Percentiles rank a stretch among this genome's conserved stretches.
phyloP scores from a whole-genome alignment of 176 grass and related monocot species.

The Hsuehochloa calcarea region DNA sequence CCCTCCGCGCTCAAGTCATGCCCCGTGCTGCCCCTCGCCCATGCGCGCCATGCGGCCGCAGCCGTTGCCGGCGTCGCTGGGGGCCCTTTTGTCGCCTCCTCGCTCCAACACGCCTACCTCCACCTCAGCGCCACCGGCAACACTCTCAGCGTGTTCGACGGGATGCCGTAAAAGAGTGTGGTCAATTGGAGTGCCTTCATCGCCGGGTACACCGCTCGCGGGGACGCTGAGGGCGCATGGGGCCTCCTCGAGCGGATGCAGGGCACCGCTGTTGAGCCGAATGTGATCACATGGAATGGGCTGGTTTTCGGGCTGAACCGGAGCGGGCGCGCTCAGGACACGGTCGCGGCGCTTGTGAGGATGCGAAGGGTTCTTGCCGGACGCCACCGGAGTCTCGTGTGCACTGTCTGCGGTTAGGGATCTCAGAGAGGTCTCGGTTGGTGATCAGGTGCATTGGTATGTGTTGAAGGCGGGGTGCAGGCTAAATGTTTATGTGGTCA shows the following conservation, averaged over 20 bases:
- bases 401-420: conserved; percentile 50
- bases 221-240: conserved; percentile 33
- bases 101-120: conserved; percentile 56
- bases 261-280: conserved; percentile 33
- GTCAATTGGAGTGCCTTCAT: conserved; percentile 62
- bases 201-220: conserved; percentile 31
- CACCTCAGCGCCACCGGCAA: conserved; percentile 30
- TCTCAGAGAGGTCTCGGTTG: conserved; percentile 7
- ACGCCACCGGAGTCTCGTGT: conserved; percentile 41
- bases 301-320: conserved; percentile 59
- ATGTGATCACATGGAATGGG: conserved; percentile 71
- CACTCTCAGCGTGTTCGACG: conserved; percentile 51
- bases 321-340: conserved; percentile 36
- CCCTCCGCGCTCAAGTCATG: conserved; percentile 69
- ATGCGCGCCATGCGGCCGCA: conserved; percentile 50
- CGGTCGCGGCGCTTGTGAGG: conserved; percentile 23
- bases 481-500: conserved; percentile 37
- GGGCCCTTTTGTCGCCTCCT: conserved; percentile 58
- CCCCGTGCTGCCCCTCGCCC: conserved; percentile 33
- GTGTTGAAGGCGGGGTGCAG: conserved; percentile 43
- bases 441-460: conserved; percentile 55
- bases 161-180: conserved; percentile 39
- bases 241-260: conserved; percentile 44
- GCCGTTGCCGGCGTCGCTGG: conserved; percentile 21
- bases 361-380: conserved; percentile 52